Evolutionary conservation across 371 early-diverging fungal genomes (phyloP), one percentile per base, ranked within the genome.

Genomic region (Rhizopus microsporus): DNA sequence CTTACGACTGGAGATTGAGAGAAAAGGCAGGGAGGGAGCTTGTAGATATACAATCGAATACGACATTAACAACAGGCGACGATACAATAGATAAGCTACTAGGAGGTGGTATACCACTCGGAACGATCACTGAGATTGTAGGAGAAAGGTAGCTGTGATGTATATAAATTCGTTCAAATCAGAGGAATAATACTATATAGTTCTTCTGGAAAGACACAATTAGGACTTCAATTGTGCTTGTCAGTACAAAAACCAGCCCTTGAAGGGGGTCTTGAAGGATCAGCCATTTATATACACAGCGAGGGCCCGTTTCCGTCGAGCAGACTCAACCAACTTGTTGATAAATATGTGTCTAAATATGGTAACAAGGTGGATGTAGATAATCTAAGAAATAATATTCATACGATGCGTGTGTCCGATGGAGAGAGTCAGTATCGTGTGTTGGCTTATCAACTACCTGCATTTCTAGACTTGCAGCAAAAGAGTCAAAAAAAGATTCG

Each of bases 121-220:
- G 82, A 0, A 75, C 71, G n/a, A 69, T 92, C 6, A 82, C 82
- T 1, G 88, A 88, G 59, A 62, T 88, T 12, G 86, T 85, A 5
- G 88, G 88, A 2, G 85, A 84, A 59, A 82, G 82, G 82, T 80
- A 60, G 31, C 43, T 23, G 5, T 35, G 10, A n/a, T 12, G 49
- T 5, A 5, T 38, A 29, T 33, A 32, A 13, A 37, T 3, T 10
- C 31, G 5, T 6, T 3, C 9, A 7, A 23, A 49, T 30, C 17
- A 33, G 3, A 4, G 54, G 10, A 44, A 12, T 17, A 54, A 40
- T 9, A 9, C 16, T 10, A 23, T 31, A 7, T 31, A 88, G 90
- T 51, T 88, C 84, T 23, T 73, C 86, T 7, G 94, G 93, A 13
- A 94, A 94, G 59, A 88, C 93, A 2, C 90, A 91, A 60, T 67